Evolutionary conservation across 2,329 filamentous ascomycete genomes (phyloP).

Genomic region (Coniochaeta sp.): DNA sequence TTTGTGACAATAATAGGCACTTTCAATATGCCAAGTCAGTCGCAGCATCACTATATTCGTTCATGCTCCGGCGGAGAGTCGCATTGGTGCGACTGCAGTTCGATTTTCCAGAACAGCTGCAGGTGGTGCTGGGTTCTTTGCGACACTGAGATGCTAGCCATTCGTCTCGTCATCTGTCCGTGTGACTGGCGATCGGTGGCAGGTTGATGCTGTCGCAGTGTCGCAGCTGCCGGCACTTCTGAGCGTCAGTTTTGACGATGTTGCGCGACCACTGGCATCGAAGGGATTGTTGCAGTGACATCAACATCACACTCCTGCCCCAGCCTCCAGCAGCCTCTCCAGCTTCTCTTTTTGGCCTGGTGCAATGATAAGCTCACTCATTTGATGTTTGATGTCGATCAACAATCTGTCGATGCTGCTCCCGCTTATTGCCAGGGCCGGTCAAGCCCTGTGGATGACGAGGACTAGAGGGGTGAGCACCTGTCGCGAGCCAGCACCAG

Average conservation of each 20-base stretch:
- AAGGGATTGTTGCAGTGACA: background rate
- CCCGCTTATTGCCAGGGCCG: no score
- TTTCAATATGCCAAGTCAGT: background rate
- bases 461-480: no score
- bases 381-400: no score
- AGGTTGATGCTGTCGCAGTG: background rate
- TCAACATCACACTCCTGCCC: background rate
- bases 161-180: background rate
- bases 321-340: background rate
- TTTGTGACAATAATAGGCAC: no score
- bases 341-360: background rate
- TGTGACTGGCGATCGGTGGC: background rate
- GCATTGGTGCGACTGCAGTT: background rate
- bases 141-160: background rate
- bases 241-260: background rate
- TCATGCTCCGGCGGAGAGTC: background rate
- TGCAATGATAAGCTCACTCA: no score
- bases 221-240: background rate
- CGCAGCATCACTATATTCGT: background rate
- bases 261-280: no score
- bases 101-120: background rate
- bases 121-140: background rate
- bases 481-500: no score
- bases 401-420: no score
- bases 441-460: no score